Conservation (phyloP, 225 moss, liverwort and hornwort species). For the Sphagnum contortum region DNA sequence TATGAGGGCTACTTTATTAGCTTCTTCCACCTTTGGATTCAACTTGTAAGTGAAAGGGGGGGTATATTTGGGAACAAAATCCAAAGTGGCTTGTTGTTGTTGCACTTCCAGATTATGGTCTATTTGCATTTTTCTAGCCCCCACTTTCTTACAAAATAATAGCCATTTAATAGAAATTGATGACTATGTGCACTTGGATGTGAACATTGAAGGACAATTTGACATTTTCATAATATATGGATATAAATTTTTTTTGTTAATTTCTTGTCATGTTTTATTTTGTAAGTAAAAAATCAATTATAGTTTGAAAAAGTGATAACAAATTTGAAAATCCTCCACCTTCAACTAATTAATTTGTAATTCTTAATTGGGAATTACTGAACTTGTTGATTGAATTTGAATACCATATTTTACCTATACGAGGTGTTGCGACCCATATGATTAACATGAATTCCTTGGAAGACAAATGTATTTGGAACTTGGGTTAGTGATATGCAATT, state of each 20-base stretch:
- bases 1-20: not conserved
- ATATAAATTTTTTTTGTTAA: not conserved
- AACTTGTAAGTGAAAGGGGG: not conserved
- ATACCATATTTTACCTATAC: not conserved
- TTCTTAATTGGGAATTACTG: no score
- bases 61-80: constrained; percentile 6
- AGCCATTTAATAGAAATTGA: not conserved
- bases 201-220: not conserved
- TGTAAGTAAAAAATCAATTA: not conserved
- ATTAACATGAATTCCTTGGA: no score
- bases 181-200: not conserved
- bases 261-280: not conserved
- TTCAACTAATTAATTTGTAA: no score
- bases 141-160: not conserved
- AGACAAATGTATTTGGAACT: no score
- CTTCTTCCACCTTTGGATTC: not conserved
- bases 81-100: not conserved
- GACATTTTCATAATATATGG: not conserved
- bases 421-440: no score
- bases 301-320: no score
- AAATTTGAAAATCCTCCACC: no score
- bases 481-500: no score
- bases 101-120: not conserved
- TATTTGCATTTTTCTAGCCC: not conserved
- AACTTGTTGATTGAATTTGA: not conserved